These are phyloP conservation scores for Bidens hawaiensis DNA, from an alignment of 140 eudicot species.

Conservation along the genomic window DNA sequence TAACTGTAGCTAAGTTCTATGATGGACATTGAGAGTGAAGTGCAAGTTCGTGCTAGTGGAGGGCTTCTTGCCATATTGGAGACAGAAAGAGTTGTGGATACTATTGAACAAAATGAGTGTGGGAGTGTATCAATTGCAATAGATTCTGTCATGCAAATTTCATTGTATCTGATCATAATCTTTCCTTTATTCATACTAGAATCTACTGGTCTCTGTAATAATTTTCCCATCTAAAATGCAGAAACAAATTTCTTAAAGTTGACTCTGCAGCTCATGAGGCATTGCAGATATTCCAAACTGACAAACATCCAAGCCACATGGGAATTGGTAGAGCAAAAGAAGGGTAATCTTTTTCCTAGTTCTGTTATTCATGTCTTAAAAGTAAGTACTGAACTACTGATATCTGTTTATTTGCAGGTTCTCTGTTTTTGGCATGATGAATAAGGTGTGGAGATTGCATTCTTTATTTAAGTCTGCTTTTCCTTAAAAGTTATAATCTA, in stretches of 20 bases:
- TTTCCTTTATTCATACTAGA: slow-evolving; percentile 2
- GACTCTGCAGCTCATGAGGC: slow-evolving; percentile 93
- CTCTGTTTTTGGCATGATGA: slow-evolving; percentile 97
- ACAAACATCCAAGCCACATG: slow-evolving; percentile 99
- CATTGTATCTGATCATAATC: slow-evolving; percentile 48
- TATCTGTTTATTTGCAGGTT: slow-evolving; percentile 48
- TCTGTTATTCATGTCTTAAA: not conserved
- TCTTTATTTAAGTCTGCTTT: slow-evolving; percentile 14
- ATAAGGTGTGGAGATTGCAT: slow-evolving; percentile 57
- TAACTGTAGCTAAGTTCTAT: slow-evolving; percentile 76
- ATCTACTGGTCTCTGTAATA: slow-evolving; percentile 12
- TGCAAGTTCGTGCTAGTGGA: slow-evolving; percentile 97
- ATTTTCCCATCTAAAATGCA: slow-evolving; percentile 18
- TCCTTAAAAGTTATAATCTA: slow-evolving; percentile 1
- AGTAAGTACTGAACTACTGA: slow-evolving; percentile 17
- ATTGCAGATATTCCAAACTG: slow-evolving; percentile 87
- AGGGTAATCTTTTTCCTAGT: slow-evolving; percentile 44
- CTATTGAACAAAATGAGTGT: slow-evolving; percentile 71
- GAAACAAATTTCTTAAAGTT: slow-evolving; percentile 89
- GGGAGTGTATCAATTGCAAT: slow-evolving; percentile 72
- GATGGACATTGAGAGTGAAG: slow-evolving; percentile 94
- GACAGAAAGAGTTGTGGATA: slow-evolving; percentile 77
- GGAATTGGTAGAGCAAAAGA: slow-evolving; percentile 98
- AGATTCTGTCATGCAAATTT: slow-evolving; percentile 63
- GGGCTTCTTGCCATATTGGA: slow-evolving; percentile 95